phyloP scores from a whole-genome alignment of 2,329 filamentous ascomycete species.

The Trichophyton simii region DNA sequence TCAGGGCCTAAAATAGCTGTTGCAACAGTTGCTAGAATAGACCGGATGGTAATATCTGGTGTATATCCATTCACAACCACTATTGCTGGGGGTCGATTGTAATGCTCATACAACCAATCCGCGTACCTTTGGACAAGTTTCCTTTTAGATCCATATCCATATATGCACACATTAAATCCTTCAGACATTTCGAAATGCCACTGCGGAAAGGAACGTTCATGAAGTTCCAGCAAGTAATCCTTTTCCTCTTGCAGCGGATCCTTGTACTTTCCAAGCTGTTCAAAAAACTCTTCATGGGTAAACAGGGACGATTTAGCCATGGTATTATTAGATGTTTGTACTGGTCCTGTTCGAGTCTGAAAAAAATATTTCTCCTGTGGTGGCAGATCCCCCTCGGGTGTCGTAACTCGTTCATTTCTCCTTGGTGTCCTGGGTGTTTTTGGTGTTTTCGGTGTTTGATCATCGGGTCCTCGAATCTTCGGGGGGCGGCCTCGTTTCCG shows the following conservation, averaged over 20 bases:
- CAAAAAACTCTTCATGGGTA: constrained; percentile 86
- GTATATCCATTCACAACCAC: constrained; percentile 78
- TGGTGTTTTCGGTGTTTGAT: neutral
- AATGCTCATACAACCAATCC: constrained; percentile 47
- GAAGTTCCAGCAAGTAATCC: constrained; percentile 58
- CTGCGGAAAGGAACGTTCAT: constrained; percentile 72
- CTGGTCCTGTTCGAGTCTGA: constrained; percentile 69
- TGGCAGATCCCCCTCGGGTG: constrained; percentile 68
- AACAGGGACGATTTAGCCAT: constrained; percentile 62
- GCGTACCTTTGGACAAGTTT: constrained; percentile 63
- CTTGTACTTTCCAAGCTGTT: constrained; percentile 48
- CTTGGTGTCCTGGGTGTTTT: constrained; percentile 25
- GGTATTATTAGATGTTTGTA: constrained; percentile 78
- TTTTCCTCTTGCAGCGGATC: constrained; percentile 62
- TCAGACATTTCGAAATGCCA: constrained; percentile 85
- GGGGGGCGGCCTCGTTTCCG: constrained; percentile 21
- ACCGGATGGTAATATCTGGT: constrained; percentile 33
- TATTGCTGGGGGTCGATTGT: constrained; percentile 40
- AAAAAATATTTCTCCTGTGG: constrained; percentile 88
- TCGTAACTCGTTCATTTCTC: constrained; percentile 51
- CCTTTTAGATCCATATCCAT: constrained; percentile 85
- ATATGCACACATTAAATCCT: constrained; percentile 79
- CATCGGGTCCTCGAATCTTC: neutral
- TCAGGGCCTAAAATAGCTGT: constrained; percentile 42
- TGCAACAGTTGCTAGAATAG: constrained; percentile 47